Evolutionary conservation across 2,329 filamentous ascomycete genomes (phyloP), one percentile per base, ranked within the genome.

Genomic region (Metarhizium guizhouense): DNA sequence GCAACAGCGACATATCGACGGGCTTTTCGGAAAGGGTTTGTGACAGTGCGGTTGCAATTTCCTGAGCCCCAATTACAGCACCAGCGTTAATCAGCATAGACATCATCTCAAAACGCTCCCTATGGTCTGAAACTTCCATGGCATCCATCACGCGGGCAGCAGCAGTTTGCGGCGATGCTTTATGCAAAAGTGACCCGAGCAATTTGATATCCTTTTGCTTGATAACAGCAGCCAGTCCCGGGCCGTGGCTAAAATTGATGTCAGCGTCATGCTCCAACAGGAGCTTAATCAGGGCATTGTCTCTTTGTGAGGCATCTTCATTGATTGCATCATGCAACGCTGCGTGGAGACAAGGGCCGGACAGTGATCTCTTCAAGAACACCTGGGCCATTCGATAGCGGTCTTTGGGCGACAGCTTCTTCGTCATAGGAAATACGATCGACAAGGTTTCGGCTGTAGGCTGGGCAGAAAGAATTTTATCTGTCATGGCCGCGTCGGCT

Each of bases 321-420:
- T 74, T 72, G 47, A 83, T 76, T n/a, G 77, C 76, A 29, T 76
- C 73, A 56, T 82, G 76, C 2, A 84, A 63, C 2, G 78, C 78
- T 0, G 69, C 69, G 48, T 82, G 74, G 5, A 83, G 68, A 42
- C 70, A 71, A 2, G 74, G 68, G 0, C 74, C 76, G 0, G 76
- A 69, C 6, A 82, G 63, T 1, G 79, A 76, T 1, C 74, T 73
- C 8, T 71, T 66, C 3, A 84, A 65, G 50, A 84, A 82, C 5
- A 73, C 60, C 53, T 80, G 75, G 1, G 76, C 72, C 62, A 82
- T 76, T 10, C 71, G 68, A 53, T 76, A 77, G 7, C 79, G 73
- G 52, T 76, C 72, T 25, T 68, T 62, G 0, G 68, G 59, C 0
- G 74, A 63, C 0, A 83, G 66, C 16, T 68, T 73, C 52, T 70